Evolutionary conservation across 305 asterid genomes (phyloP).

Genomic region (Stenogyne calaminthoides): DNA sequence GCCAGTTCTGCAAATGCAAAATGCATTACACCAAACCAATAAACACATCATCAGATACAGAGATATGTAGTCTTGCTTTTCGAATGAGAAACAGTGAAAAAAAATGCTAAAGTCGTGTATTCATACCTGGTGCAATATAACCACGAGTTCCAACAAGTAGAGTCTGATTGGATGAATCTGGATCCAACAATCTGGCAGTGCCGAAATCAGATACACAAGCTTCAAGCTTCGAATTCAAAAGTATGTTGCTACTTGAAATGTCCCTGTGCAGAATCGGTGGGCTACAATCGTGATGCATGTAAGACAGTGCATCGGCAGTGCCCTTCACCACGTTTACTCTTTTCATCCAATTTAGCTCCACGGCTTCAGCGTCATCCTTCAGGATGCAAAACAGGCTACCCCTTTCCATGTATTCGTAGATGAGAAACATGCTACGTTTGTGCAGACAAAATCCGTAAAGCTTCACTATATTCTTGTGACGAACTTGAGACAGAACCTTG

Average conservation of each 20-base stretch:
- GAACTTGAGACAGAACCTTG: neutral
- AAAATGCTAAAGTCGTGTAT: too few relatives aligned
- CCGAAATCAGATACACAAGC: conserved; percentile 7
- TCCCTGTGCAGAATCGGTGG: conserved; percentile 42
- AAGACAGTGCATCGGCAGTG: conserved; percentile 33
- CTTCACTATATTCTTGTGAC: neutral
- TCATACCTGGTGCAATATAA: too few relatives aligned
- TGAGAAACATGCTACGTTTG: conserved; percentile 7
- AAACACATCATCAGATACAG: too few relatives aligned
- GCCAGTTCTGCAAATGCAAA: conserved; percentile 7
- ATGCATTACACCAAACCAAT: neutral
- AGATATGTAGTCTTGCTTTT: too few relatives aligned
- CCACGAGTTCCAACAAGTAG: neutral
- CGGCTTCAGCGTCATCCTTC: neutral
- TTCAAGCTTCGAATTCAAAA: conserved; percentile 32
- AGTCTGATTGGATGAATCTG: too few relatives aligned
- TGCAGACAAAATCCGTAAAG: conserved; percentile 10
- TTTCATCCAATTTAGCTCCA: conserved; percentile 14
- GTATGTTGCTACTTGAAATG: conserved; percentile 36
- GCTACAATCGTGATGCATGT: conserved; percentile 41
- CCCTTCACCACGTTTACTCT: conserved; percentile 3
- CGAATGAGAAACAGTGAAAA: too few relatives aligned
- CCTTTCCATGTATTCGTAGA: conserved; percentile 5
- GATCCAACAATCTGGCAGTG: too few relatives aligned
- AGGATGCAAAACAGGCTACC: conserved; percentile 3